A percentile compares a stretch with the other conserved stretches of the same genome.
Evolutionary conservation across 306 rosid species (phyloP).

Genomic region (apple (Malus domestica)): DNA sequence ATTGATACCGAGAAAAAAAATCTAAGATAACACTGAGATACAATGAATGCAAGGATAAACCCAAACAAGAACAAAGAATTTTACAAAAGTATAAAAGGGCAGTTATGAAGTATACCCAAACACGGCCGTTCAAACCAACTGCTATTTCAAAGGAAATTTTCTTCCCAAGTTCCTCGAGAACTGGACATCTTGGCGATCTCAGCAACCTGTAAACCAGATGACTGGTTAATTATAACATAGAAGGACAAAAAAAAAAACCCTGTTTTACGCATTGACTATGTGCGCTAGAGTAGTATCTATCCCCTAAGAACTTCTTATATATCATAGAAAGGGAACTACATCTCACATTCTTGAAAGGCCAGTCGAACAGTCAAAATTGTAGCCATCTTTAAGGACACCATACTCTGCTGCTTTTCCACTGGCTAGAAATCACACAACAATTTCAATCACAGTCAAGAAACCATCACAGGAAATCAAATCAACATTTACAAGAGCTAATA

Average conservation of each 20-base stretch:
- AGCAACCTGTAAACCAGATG: slow-evolving; percentile 47
- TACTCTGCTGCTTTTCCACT: slow-evolving; percentile 76
- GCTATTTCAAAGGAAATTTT: slow-evolving; percentile 84
- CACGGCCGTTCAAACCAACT: slow-evolving; percentile 84
- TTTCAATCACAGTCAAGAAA: slow-evolving; percentile 13
- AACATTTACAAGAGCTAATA: background rate
- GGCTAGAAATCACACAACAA: slow-evolving; percentile 31
- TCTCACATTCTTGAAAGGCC: slow-evolving; percentile 81
- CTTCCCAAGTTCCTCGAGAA: slow-evolving; percentile 80
- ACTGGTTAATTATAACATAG: background rate
- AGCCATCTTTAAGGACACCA: slow-evolving; percentile 80
- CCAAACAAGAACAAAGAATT: background rate
- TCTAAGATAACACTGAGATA: background rate
- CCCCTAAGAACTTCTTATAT: background rate
- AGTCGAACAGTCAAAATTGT: slow-evolving; percentile 73
- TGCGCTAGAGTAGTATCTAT: background rate
- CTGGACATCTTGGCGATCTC: slow-evolving; percentile 72
- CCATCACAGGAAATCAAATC: background rate
- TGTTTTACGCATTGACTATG: background rate
- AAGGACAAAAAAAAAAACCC: background rate
- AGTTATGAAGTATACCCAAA: slow-evolving; percentile 50
- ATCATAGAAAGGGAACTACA: background rate
- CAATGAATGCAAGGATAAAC: background rate
- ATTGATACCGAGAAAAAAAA: background rate
- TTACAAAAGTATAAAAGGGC: background rate